A percentile compares a stretch with the other conserved stretches of the same genome.
Conservation (phyloP, 176 grass and related monocot species). For the Ampelocalamus luodianensis region DNA sequence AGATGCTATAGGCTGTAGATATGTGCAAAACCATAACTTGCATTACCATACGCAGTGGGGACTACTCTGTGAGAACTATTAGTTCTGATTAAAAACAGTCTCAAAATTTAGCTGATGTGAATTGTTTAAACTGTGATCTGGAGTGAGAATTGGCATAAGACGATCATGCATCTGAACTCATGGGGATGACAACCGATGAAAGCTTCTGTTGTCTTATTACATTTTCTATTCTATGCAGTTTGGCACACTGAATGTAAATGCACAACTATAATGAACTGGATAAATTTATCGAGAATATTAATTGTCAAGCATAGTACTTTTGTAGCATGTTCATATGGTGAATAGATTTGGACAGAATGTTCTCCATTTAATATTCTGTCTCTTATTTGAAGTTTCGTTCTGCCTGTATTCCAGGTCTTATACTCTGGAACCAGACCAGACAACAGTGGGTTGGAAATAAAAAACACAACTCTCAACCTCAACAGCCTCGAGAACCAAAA, state of each 20-base stretch:
- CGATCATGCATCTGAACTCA: conserved; percentile 2
- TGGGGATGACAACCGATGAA: not conserved
- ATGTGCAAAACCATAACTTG: not conserved
- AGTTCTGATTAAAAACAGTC: not conserved
- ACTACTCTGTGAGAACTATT: not conserved
- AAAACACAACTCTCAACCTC: conserved; percentile 43
- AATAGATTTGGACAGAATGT: not conserved
- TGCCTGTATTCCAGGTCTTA: conserved; percentile 56
- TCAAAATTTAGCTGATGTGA: not conserved
- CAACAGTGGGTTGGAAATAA: conserved; percentile 82
- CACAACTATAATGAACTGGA: conserved; percentile 1
- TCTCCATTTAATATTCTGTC: conserved; percentile 8
- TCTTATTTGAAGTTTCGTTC: conserved; percentile 21
- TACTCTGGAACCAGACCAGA: conserved; percentile 87
- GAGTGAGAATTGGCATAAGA: not conserved
- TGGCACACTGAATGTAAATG: conserved; percentile 12
- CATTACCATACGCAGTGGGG: not conserved
- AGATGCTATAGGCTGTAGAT: not conserved
- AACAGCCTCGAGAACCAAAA: conserved; percentile 70
- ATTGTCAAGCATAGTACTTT: not conserved
- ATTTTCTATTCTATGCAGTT: conserved; percentile 10
- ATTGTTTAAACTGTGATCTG: conserved; percentile 15
- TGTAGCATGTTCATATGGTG: not conserved
- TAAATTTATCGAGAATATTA: conserved; percentile 7
- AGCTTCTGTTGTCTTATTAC: not conserved